phyloP scores from a whole-genome alignment of 768 basidiomycete species.

The Tylopilus plumbeoviolaceoides region DNA sequence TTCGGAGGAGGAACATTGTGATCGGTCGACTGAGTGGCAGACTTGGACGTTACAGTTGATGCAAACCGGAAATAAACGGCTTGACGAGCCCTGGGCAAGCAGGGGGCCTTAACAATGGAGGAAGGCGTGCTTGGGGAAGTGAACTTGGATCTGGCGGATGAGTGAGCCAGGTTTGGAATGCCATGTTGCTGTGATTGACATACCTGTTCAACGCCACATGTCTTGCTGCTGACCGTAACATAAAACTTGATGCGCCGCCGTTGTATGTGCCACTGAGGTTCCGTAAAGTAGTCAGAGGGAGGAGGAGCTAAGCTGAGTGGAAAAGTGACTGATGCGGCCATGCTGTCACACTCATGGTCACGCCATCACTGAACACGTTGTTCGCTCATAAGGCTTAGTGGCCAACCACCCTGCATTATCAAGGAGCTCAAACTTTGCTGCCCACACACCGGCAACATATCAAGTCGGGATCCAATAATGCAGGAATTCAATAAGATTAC shows the following conservation, averaged over 20 bases:
- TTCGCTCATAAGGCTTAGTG: neutral
- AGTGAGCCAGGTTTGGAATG: constrained; percentile 1
- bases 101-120: neutral
- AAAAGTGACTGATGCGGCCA: neutral
- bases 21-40: constrained; percentile 14
- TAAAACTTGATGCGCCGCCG: constrained; percentile 25
- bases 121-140: constrained; percentile 1
- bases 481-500: neutral
- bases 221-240: constrained; percentile 37
- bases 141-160: constrained; percentile 19
- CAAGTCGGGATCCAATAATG: neutral
- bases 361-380: neutral
- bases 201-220: constrained; percentile 39
- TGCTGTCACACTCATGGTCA: constrained; percentile 10
- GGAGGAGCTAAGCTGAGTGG: too few relatives aligned
- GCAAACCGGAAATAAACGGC: constrained; percentile 17
- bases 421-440: neutral
- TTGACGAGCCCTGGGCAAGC: constrained; percentile 4
- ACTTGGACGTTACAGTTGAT: constrained; percentile 29
- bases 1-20: constrained; percentile 26
- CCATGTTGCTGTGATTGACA: neutral
- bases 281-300: constrained; percentile 2
- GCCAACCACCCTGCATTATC: neutral
- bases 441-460: neutral
- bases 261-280: constrained; percentile 2